Evolutionary conservation across 495 filamentous ascomycete genomes (phyloP).

Genomic region (Mytilinidion resinicola): DNA sequence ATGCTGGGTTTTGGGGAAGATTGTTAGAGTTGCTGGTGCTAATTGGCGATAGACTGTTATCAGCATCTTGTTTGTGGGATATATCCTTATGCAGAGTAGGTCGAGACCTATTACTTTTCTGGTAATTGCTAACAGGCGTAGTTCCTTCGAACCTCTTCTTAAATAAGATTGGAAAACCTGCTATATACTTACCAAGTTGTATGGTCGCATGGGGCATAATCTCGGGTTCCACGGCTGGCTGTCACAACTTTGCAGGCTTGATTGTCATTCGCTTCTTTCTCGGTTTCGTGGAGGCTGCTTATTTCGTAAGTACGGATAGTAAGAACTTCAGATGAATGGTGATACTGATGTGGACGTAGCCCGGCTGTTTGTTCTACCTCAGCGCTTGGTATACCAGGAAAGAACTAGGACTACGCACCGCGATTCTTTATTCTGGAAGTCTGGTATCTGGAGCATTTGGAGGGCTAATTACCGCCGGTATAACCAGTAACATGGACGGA

Average conservation of each 20-base stretch:
- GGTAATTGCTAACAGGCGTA: background rate
- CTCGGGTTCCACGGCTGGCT: slow-evolving; percentile 43
- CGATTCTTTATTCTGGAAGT: slow-evolving; percentile 42
- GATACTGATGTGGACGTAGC: slow-evolving; percentile 32
- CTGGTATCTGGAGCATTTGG: slow-evolving; percentile 38
- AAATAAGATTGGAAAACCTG: slow-evolving; percentile 45
- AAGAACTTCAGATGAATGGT: background rate
- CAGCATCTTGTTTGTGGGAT: slow-evolving; percentile 68
- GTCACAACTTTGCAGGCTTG: slow-evolving; percentile 46
- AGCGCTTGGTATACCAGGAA: slow-evolving; percentile 56
- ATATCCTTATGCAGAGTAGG: slow-evolving; percentile 38
- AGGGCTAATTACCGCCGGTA: slow-evolving; percentile 37
- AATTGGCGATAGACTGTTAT: slow-evolving; percentile 46
- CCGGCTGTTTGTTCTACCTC: slow-evolving; percentile 49
- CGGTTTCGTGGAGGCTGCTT: slow-evolving; percentile 36
- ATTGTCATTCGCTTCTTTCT: slow-evolving; percentile 48
- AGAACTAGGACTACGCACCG: slow-evolving; percentile 53
- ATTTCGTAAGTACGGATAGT: slow-evolving; percentile 13
- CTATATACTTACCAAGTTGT: slow-evolving; percentile 40
- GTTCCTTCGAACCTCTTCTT: slow-evolving; percentile 57
- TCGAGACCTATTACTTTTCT: background rate
- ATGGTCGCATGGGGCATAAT: slow-evolving; percentile 48
- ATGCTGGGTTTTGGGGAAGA: background rate
- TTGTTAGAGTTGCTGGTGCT: background rate
- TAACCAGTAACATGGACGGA: slow-evolving; percentile 31